Conservation (phyloP, 2,329 filamentous ascomycete genomes). For the Trichophyton verrucosum region DNA sequence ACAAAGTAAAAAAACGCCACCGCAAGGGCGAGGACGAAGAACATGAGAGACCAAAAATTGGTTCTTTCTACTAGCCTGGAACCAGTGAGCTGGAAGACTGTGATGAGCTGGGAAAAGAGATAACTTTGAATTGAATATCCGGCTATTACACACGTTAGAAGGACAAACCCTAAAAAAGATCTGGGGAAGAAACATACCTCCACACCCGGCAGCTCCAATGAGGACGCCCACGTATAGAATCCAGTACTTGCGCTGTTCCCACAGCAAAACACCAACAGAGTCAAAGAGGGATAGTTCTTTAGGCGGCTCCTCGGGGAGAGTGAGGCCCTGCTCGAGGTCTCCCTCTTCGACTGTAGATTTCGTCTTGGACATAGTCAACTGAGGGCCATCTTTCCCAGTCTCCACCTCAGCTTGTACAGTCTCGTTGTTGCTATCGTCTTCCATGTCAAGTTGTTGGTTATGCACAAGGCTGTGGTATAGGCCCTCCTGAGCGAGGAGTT, state of each 20-base stretch:
- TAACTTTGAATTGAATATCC: constrained; percentile 27
- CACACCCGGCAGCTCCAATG: constrained; percentile 19
- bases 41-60: constrained; percentile 45
- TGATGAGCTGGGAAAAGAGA: constrained; percentile 39
- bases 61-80: constrained; percentile 28
- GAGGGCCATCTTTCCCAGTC: constrained; percentile 5
- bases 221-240: constrained; percentile 19
- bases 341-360: constrained; percentile 1
- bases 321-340: constrained; percentile 1
- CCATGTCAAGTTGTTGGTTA: constrained; percentile 24
- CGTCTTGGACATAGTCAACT: constrained; percentile 1
- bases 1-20: constrained; percentile 34
- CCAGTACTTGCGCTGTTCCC: constrained; percentile 24
- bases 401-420: constrained; percentile 14
- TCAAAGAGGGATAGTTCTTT: constrained; percentile 13
- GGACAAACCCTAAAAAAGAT: not conserved
- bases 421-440: not conserved
- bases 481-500: constrained; percentile 49
- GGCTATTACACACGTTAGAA: constrained; percentile 10
- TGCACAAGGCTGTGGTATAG: constrained; percentile 57
- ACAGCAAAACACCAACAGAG: constrained; percentile 19
- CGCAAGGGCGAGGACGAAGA: constrained; percentile 42
- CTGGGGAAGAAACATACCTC: constrained; percentile 17
- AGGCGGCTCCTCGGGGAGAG: constrained; percentile 5
- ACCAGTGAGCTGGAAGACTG: constrained; percentile 36